Conservation (phyloP, 345 rosid genomes). For the Passiflora organensis region DNA sequence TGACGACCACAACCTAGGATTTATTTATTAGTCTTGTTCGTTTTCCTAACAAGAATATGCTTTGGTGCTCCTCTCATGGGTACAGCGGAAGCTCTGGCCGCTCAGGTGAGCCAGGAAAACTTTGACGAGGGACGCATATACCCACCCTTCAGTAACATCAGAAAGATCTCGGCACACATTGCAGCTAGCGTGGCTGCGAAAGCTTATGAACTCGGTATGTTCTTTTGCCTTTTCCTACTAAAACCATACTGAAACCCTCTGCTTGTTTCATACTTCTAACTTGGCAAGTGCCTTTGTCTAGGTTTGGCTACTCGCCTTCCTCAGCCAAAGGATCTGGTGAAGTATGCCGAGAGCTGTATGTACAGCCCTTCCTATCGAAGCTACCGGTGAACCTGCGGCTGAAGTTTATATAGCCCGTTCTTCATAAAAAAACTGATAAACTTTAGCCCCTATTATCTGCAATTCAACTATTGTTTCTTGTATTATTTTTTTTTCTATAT, state of each 20-base stretch:
- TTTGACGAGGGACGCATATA: constrained; percentile 72
- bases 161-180: constrained; percentile 89
- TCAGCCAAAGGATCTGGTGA: constrained; percentile 64
- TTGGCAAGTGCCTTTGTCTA: constrained; percentile 12
- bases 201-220: constrained; percentile 88
- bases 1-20: no score
- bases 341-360: constrained; percentile 87
- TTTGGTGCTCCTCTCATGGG: constrained; percentile 8
- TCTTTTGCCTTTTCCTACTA: not conserved
- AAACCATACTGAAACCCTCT: not conserved
- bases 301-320: constrained; percentile 90
- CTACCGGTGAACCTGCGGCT: constrained; percentile 21
- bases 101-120: constrained; percentile 71
- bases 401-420: not conserved
- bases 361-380: constrained; percentile 70
- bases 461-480: not conserved
- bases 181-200: constrained; percentile 92
- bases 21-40: no score
- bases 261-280: not conserved
- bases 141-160: constrained; percentile 80
- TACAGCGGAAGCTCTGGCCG: constrained; percentile 88
- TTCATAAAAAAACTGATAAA: not conserved
- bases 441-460: not conserved
- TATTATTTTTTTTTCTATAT: not conserved
- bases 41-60: no score